phyloP scores from a whole-genome alignment of 2,329 filamentous ascomycete species.

The Podosphaera fusca region DNA sequence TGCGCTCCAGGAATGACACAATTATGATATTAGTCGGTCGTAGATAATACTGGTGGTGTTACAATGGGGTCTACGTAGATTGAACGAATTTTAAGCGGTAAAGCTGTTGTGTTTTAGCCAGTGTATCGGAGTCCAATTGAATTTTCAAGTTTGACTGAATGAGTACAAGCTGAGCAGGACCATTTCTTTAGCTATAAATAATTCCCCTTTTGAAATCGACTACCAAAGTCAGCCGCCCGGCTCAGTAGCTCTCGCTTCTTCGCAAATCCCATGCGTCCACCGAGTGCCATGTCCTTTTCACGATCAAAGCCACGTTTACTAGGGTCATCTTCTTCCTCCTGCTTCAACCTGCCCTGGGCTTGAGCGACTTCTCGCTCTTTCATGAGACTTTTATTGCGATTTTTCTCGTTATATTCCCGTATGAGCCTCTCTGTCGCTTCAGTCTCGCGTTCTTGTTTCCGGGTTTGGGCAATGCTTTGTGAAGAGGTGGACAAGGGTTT shows the following conservation, averaged over 20 bases:
- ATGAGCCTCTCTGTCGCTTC: conserved; percentile 26
- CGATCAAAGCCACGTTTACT: conserved; percentile 72
- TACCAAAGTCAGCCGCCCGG: conserved; percentile 56
- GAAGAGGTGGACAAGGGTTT: conserved; percentile 1
- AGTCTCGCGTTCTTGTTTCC: conserved; percentile 13
- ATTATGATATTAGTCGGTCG: too few relatives aligned
- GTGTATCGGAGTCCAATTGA: too few relatives aligned
- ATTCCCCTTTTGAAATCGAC: conserved; percentile 19
- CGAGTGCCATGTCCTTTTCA: conserved; percentile 79
- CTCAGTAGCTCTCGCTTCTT: conserved; percentile 60
- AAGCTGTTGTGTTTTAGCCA: too few relatives aligned
- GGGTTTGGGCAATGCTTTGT: not conserved
- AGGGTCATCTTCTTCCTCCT: conserved; percentile 67
- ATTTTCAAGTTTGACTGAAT: too few relatives aligned
- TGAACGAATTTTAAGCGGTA: too few relatives aligned
- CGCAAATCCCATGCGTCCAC: conserved; percentile 42
- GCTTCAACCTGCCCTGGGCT: conserved; percentile 21
- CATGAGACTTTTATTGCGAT: conserved; percentile 32
- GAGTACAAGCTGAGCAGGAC: too few relatives aligned
- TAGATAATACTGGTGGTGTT: too few relatives aligned
- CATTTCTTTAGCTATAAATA: conserved; percentile 22
- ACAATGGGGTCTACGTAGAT: too few relatives aligned
- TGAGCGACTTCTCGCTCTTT: conserved; percentile 19
- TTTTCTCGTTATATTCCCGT: conserved; percentile 32
- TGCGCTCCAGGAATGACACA: too few relatives aligned